A percentile compares a stretch with the other conserved stretches of the same genome.
Evolutionary conservation across 768 basidiomycete genomes (phyloP).

Genomic region (Phaeotremella fagi): DNA sequence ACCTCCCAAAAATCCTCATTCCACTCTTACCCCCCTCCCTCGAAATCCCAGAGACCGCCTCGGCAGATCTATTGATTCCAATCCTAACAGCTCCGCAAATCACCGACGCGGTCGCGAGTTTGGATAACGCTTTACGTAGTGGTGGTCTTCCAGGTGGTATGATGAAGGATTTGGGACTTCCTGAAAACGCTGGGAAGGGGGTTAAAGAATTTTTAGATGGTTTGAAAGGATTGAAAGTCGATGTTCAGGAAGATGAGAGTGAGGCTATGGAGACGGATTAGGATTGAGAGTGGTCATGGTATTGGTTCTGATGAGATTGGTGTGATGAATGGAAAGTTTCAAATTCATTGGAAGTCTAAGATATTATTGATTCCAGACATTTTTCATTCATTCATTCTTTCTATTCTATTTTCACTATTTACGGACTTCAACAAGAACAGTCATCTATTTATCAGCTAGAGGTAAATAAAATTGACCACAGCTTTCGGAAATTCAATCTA

Average conservation of each 20-base stretch:
- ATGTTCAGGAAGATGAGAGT: constrained; percentile 48
- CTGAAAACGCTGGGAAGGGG: constrained; percentile 75
- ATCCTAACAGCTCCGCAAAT: constrained; percentile 82
- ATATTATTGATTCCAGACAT: too few species aligned
- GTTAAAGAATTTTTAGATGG: constrained; percentile 75
- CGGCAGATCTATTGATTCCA: constrained; percentile 63
- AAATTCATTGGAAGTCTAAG: not conserved
- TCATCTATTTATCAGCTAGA: too few species aligned
- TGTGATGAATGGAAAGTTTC: not conserved
- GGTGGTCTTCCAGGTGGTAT: constrained; percentile 66
- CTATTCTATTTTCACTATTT: too few species aligned
- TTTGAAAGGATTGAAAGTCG: constrained; percentile 67
- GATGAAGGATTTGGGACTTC: constrained; percentile 72
- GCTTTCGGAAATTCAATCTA: too few species aligned
- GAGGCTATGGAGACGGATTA: not conserved
- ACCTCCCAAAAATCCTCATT: constrained; percentile 64
- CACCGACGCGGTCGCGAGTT: constrained; percentile 67
- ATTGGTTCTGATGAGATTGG: not conserved
- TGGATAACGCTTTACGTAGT: constrained; percentile 79
- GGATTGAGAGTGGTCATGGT: not conserved
- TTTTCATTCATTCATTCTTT: too few species aligned
- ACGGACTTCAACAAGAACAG: too few species aligned
- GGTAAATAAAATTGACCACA: too few species aligned
- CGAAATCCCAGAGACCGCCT: constrained; percentile 57
- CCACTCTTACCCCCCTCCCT: constrained; percentile 78